These are phyloP conservation scores for Linum lewisii DNA, from an alignment of 345 rosid genomes.

Conservation along the genomic window DNA sequence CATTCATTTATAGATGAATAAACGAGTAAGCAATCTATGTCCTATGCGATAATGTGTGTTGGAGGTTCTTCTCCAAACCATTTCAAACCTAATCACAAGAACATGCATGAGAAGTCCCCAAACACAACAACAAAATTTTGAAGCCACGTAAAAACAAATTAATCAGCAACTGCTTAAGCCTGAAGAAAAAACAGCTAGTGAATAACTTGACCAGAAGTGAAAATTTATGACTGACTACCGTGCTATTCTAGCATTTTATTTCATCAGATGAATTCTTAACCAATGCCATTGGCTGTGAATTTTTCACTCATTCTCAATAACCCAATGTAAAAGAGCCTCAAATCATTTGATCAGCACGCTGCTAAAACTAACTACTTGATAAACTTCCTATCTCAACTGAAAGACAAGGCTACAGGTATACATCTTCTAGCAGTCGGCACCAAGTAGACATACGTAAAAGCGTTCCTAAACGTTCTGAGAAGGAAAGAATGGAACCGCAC, in stretches of 20 bases:
- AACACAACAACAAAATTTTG: not conserved
- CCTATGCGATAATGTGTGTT: not conserved
- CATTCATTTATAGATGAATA: not conserved
- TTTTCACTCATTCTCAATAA: not conserved
- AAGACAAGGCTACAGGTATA: no score
- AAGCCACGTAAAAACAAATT: not conserved
- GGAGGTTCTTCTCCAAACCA: not conserved
- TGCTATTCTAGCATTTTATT: not conserved
- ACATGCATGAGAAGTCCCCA: not conserved
- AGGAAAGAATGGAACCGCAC: not conserved
- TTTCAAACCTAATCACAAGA: not conserved
- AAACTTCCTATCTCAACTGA: not conserved
- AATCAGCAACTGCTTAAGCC: not conserved
- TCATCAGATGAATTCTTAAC: not conserved
- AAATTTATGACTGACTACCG: not conserved
- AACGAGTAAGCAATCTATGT: not conserved
- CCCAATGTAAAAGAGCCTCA: not conserved
- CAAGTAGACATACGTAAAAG: not conserved
- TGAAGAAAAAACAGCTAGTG: not conserved
- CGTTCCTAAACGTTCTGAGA: not conserved
- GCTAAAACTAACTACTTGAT: not conserved
- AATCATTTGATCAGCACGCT: not conserved
- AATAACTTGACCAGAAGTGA: not conserved
- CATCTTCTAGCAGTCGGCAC: not conserved
- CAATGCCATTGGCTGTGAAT: not conserved